Percentiles rank a stretch among this genome's conserved stretches.
Conservation (phyloP, 352 stramenopile genomes). For the Thalassiosira mediterranea region DNA sequence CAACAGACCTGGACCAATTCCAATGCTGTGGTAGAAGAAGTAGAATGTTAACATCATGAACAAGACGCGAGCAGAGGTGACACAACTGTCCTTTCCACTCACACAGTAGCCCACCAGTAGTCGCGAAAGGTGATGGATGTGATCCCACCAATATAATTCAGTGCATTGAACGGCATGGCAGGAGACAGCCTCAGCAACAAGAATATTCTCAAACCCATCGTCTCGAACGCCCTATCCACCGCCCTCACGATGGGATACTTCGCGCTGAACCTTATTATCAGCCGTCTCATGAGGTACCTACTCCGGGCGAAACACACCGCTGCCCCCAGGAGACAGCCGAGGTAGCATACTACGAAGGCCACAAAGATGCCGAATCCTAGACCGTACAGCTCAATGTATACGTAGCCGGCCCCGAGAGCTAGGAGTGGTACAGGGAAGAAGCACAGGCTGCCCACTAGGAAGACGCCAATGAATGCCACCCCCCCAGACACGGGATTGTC, state of each 20-base stretch:
- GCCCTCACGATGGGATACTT: conserved; percentile 83
- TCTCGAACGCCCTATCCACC: conserved; percentile 77
- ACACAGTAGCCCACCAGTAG: conserved; percentile 74
- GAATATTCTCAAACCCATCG: conserved; percentile 81
- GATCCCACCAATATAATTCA: conserved; percentile 85
- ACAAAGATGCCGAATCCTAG: conserved; percentile 57
- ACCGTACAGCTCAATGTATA: conserved; percentile 70
- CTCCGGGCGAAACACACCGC: conserved; percentile 75
- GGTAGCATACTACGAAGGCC: conserved; percentile 60
- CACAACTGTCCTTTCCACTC: conserved; percentile 57
- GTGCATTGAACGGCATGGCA: conserved; percentile 84
- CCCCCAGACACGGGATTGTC: conserved; percentile 32
- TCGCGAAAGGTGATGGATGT: conserved; percentile 71
- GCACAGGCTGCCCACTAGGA: conserved; percentile 44
- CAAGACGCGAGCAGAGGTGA: no score
- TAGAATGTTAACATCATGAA: no score
- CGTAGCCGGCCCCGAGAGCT: conserved; percentile 67
- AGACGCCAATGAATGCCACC: conserved; percentile 48
- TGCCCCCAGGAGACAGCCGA: conserved; percentile 64
- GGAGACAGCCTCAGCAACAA: conserved; percentile 84
- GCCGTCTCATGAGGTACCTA: conserved; percentile 74
- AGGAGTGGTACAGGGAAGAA: conserved; percentile 74
- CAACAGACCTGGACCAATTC: conserved; percentile 42
- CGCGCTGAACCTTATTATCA: conserved; percentile 57
- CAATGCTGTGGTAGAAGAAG: no score